Evolutionary conservation across 139 green algal species (phyloP).

Genomic region (Desmodesmus armatus): DNA sequence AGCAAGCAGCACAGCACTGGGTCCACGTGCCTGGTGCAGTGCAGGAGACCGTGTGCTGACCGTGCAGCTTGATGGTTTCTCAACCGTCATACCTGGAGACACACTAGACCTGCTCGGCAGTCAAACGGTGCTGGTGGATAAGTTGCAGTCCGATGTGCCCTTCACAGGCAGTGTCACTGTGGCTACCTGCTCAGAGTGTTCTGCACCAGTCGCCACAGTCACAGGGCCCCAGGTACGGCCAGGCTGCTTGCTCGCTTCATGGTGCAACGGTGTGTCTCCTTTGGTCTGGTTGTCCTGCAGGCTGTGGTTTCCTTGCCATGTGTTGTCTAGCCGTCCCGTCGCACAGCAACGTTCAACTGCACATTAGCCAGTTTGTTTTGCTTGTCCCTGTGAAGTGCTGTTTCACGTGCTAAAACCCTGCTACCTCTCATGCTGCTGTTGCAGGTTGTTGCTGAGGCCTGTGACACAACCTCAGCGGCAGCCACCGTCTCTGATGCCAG

Average conservation of each 20-base stretch:
- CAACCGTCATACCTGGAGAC: background rate
- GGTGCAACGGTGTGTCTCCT: background rate
- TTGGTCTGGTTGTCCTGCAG: background rate
- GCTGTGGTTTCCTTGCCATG: background rate
- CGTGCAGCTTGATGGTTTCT: background rate
- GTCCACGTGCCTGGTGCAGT: background rate
- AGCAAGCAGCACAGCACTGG: background rate
- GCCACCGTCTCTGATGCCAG: background rate
- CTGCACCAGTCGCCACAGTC: background rate
- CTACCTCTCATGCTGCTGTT: too few species aligned
- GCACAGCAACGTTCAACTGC: background rate
- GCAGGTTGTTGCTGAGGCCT: conserved; percentile 26
- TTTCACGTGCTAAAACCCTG: too few species aligned
- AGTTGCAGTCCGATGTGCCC: background rate
- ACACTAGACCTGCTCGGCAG: background rate
- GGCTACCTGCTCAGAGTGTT: background rate
- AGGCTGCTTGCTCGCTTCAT: background rate
- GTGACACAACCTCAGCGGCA: background rate
- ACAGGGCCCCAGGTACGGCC: conserved; percentile 7
- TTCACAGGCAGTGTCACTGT: conserved; percentile 26
- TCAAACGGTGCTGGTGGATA: conserved; percentile 4
- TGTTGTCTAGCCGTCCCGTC: background rate
- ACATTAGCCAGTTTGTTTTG: background rate
- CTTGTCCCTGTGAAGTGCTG: background rate
- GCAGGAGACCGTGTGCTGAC: background rate